Base-by-base conservation (phyloP, 148 eudicot genomes). In the Rhododendron williamsianum region DNA sequence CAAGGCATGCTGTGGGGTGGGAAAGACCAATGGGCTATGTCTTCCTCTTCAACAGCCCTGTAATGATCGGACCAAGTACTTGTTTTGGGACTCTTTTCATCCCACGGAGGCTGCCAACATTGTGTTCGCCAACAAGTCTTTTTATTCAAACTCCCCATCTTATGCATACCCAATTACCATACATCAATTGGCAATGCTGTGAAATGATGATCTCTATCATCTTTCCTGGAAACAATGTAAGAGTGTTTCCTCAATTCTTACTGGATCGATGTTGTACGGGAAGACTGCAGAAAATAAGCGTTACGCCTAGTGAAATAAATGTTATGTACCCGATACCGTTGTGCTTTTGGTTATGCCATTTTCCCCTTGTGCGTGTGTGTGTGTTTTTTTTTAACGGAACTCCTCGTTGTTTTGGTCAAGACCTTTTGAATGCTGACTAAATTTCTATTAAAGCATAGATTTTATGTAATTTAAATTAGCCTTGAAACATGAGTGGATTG, bases 11-110 rank as follows among this genome's bases (percentile, higher is more conserved):
- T 95, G 98, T 80, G 98, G 98, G 27, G 98, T 94, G 65, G 98
- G 98, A 54, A 93, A 88, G 89, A 93, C 94, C 92, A 95, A 95
- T 54, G 98, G 98, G 48, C 95, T 93, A 76, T 95, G 98, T 46
- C 94, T 95, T 25, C 98, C 98, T 7, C 88, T 93, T 30, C 93
- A 95, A 81, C 63, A 69, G 15, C 90, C 98, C n/a, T 95, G 98
- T 48, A 82, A 86, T 23, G 86, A 95, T 76, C 91, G 96, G 10
- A 36, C 72, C n/a, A 91, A 91, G 84, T 93, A 94, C 85, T n/a
- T 94, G 65, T 94, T 93, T 81, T 94, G 96, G 98, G 98, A 94
- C 73, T 94, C 96, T 0, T 94, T 94, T 88, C 98, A 94, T 86
- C 98, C 98, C 6, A 93, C 95, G 12, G 98, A 94, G 79, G 84